Evolutionary conservation across 1,139 yeast species (phyloP), one percentile per base, ranked within the genome.

Genomic region (Magnusiomyces starmeri): DNA sequence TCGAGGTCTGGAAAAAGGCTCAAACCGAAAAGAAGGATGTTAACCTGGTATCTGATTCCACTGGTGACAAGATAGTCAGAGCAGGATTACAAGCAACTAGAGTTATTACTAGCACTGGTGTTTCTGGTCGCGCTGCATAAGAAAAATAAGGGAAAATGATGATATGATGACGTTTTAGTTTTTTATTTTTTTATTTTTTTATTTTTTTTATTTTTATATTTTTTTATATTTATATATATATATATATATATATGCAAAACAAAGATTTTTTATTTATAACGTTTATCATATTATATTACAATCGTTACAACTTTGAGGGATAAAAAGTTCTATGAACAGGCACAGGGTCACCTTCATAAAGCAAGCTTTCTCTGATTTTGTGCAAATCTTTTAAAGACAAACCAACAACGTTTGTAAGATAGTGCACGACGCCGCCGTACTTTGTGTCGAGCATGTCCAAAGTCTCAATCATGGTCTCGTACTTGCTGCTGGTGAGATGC

Each of bases 401-500:
- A 1, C 75, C 77, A 54, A 85, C 70, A 42, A 71, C 58, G 4
- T 70, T 59, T 45, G 65, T 68, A 65, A 85, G 67, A 61, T 82
- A 86, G 12, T 64, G 60, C 3, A 75, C 72, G 12, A 82, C 72
- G 0, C 83, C 81, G 3, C 84, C 87, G 65, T 73, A 84, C 53
- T 76, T 74, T 2, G 63, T 58, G 50, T 80, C 68, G 46, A 77
- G 63, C 58, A 81, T 64, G 21, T 73, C 78, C 37, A 85, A 72
- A 1, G 88, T 77, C 1, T 78, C 76, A 56, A 83, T 68, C 92
- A 86, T 84, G 2, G 88, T 81, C 60, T 85, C 94, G 61, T 81
- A 80, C 50, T 80, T 73, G 10, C 88, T 79, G 57, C 87, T 78
- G 51, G 83, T 70, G 65, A 86, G 70, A 60, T 81, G 81, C 21